phyloP scores from a whole-genome alignment of 2,329 filamentous ascomycete species.

The Trichoderma oligosporum region DNA sequence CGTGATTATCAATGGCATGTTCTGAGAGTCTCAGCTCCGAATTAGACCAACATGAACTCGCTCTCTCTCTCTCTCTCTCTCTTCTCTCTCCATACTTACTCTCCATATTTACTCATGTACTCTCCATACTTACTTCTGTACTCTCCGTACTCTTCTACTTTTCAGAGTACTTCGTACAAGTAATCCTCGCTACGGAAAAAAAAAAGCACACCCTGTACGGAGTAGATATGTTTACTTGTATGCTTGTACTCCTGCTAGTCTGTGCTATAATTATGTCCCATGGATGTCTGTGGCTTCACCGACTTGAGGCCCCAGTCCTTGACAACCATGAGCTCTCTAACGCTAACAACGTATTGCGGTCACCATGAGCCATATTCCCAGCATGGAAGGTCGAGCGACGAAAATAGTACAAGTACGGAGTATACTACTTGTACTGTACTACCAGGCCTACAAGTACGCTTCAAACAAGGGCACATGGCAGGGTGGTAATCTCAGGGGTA shows the following conservation, averaged over 20 bases:
- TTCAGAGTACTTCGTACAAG: too few species aligned
- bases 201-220: too few species aligned
- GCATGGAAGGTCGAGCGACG: background rate
- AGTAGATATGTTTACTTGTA: too few species aligned
- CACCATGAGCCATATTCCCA: background rate
- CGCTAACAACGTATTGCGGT: background rate
- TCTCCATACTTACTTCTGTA: too few species aligned
- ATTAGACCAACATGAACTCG: background rate
- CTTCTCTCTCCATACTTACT: too few species aligned
- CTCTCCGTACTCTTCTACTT: too few species aligned
- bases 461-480: constrained; percentile 3
- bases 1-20: constrained; percentile 1
- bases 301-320: background rate
- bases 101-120: too few species aligned
- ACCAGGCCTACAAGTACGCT: background rate
- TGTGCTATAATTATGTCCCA: constrained; percentile 9
- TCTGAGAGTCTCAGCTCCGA: background rate
- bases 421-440: too few species aligned
- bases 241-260: too few species aligned
- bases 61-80: background rate
- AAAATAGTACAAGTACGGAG: background rate
- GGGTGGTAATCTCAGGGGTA: constrained; percentile 12
- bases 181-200: too few species aligned
- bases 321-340: background rate
- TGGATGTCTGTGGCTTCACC: constrained; percentile 8